phyloP scores from a whole-genome alignment of 2,329 filamentous ascomycete genomes.

The Alternaria gansuensis region DNA sequence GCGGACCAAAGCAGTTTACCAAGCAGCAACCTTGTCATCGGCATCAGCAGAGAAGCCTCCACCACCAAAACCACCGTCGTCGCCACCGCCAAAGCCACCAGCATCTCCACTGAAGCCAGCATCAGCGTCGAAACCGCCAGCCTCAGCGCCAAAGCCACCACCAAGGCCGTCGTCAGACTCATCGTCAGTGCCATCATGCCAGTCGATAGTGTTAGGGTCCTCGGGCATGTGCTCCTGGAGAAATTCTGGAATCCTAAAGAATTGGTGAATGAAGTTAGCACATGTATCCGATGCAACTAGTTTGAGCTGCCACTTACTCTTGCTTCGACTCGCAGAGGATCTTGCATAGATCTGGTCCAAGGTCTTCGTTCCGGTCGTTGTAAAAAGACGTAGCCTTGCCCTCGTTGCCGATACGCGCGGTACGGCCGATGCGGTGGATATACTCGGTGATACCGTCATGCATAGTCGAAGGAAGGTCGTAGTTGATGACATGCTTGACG shows the following conservation, averaged over 20 bases:
- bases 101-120: slow-evolving; percentile 22
- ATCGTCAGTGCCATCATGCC: slow-evolving; percentile 61
- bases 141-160: slow-evolving; percentile 16
- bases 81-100: slow-evolving; percentile 20
- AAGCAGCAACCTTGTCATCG: slow-evolving; percentile 38
- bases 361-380: slow-evolving; percentile 75
- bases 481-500: slow-evolving; percentile 93
- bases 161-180: slow-evolving; percentile 41
- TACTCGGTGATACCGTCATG: slow-evolving; percentile 95
- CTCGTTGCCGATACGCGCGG: slow-evolving; percentile 87
- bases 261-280: too few relatives aligned
- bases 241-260: slow-evolving; percentile 75
- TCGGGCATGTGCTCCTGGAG: slow-evolving; percentile 71
- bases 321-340: slow-evolving; percentile 83
- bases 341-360: slow-evolving; percentile 79
- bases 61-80: slow-evolving; percentile 18
- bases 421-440: slow-evolving; percentile 93
- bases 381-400: slow-evolving; percentile 91
- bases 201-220: slow-evolving; percentile 59
- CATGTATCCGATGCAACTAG: too few relatives aligned
- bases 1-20: slow-evolving; percentile 30
- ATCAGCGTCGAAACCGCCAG: slow-evolving; percentile 25
- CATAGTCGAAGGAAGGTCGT: slow-evolving; percentile 76
- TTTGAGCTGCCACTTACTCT: slow-evolving; percentile 33
- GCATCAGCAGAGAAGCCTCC: slow-evolving; percentile 30